A percentile compares a stretch with the other conserved stretches of the same genome.
These are phyloP conservation scores for Spathaspora sp. DNA, from an alignment of 805 yeast genomes.

Conservation along the genomic window DNA sequence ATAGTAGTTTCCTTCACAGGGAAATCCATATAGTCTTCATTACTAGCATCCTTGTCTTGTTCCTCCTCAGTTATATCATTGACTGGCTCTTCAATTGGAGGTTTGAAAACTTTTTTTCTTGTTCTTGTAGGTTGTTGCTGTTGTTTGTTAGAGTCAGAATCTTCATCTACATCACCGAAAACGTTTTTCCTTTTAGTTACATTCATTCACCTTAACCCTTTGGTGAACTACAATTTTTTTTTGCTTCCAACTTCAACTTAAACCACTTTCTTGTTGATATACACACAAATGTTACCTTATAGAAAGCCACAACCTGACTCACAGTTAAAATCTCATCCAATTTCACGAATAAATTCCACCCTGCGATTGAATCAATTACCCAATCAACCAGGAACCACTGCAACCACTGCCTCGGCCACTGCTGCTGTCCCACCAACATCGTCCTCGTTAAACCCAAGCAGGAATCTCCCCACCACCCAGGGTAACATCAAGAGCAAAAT, in stretches of 20 bases:
- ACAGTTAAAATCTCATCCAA: slow-evolving; percentile 24
- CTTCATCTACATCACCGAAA: slow-evolving; percentile 2
- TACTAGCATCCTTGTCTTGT: not conserved
- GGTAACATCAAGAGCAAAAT: slow-evolving; percentile 13
- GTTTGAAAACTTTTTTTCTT: slow-evolving; percentile 4
- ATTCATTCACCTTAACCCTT: not conserved
- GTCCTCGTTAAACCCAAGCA: slow-evolving; percentile 37
- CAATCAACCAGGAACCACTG: not conserved
- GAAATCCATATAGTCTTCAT: not conserved
- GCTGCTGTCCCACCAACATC: slow-evolving; percentile 27
- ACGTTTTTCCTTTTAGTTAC: not conserved
- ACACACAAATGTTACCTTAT: slow-evolving; percentile 21
- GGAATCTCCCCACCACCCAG: slow-evolving; percentile 22
- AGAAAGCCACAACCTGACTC: slow-evolving; percentile 17
- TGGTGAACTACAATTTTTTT: not conserved
- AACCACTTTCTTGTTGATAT: not conserved
- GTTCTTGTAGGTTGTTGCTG: not conserved
- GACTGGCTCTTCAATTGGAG: not conserved
- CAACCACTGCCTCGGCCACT: slow-evolving; percentile 2
- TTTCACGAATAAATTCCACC: slow-evolving; percentile 34
- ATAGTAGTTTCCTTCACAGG: not conserved
- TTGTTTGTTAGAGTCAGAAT: not conserved
- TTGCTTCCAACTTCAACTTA: not conserved
- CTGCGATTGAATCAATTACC: slow-evolving; percentile 24
- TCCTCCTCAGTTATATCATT: not conserved